phyloP scores from a whole-genome alignment of 768 basidiomycete genomes.

The Leccinum subgranulosum region DNA sequence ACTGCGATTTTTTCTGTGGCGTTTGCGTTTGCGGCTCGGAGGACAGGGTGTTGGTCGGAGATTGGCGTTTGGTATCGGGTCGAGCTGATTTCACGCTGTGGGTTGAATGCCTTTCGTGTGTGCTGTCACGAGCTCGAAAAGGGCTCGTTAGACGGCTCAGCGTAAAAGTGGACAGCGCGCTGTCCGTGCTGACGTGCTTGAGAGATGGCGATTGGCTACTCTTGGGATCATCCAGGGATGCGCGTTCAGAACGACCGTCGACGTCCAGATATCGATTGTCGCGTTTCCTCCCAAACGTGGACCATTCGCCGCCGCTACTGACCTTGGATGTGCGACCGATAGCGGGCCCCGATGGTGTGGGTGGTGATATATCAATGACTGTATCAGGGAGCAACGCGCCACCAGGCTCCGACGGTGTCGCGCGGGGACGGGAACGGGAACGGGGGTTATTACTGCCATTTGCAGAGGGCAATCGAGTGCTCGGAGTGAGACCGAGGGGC shows the following conservation, averaged over 20 bases:
- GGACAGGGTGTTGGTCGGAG: slow-evolving; percentile 29
- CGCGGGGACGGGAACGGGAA: slow-evolving; percentile 4
- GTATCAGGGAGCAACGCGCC: background rate
- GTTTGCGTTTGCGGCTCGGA: slow-evolving; percentile 24
- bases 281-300: slow-evolving; percentile 34
- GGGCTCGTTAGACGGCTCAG: slow-evolving; percentile 17
- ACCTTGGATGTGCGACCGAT: slow-evolving; percentile 20
- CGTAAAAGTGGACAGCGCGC: slow-evolving; percentile 18
- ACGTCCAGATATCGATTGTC: slow-evolving; percentile 13
- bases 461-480: slow-evolving; percentile 19
- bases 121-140: slow-evolving; percentile 12
- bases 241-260: slow-evolving; percentile 12
- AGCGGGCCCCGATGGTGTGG: slow-evolving; percentile 7
- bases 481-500: slow-evolving; percentile 28
- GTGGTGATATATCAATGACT: slow-evolving; percentile 10
- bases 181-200: slow-evolving; percentile 15
- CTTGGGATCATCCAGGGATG: slow-evolving; percentile 10
- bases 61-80: slow-evolving; percentile 24
- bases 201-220: slow-evolving; percentile 18
- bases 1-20: slow-evolving; percentile 23
- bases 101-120: slow-evolving; percentile 8
- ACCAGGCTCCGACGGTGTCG: background rate
- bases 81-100: slow-evolving; percentile 14
- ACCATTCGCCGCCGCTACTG: slow-evolving; percentile 28
- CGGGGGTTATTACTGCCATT: slow-evolving; percentile 1